phyloP scores from a whole-genome alignment of 2,329 filamentous ascomycete species.

The Penicillium freii region DNA sequence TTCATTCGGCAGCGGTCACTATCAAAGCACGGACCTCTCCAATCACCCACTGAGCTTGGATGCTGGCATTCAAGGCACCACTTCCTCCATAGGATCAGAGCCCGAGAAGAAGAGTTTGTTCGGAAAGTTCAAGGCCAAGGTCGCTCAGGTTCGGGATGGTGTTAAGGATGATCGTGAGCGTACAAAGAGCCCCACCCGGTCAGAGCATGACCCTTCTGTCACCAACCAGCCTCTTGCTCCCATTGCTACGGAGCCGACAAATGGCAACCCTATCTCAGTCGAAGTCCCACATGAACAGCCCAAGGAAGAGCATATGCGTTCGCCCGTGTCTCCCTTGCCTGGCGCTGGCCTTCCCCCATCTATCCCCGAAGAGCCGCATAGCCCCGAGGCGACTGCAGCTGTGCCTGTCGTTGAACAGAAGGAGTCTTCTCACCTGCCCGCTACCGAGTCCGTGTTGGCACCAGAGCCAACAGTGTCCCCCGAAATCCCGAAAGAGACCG shows the following conservation, averaged over 20 bases:
- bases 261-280: conserved; percentile 22
- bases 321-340: conserved; percentile 32
- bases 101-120: conserved; percentile 60
- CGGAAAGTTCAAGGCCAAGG: conserved; percentile 64
- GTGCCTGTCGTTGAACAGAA: conserved; percentile 9
- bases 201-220: conserved; percentile 34
- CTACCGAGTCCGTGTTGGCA: not conserved
- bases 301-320: conserved; percentile 24
- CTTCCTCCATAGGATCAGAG: conserved; percentile 33
- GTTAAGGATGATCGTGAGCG: conserved; percentile 55
- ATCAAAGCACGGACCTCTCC: conserved; percentile 43
- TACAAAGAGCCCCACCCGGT: conserved; percentile 51
- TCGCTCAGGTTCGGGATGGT: conserved; percentile 54
- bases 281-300: conserved; percentile 25
- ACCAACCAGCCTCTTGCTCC: conserved; percentile 40
- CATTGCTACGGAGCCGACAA: conserved; percentile 21
- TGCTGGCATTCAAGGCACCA: conserved; percentile 38
- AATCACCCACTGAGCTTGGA: conserved; percentile 39
- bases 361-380: conserved; percentile 37
- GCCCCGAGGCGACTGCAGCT: conserved; percentile 25
- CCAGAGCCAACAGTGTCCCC: conserved; percentile 1
- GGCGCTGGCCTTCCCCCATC: conserved; percentile 31
- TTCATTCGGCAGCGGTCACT: conserved; percentile 62
- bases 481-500: conserved; percentile 2
- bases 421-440: not conserved